A percentile compares a stretch with the other conserved stretches of the same genome.
phyloP scores from a whole-genome alignment of 495 filamentous ascomycete genomes.

The Entonaema liquescens region DNA sequence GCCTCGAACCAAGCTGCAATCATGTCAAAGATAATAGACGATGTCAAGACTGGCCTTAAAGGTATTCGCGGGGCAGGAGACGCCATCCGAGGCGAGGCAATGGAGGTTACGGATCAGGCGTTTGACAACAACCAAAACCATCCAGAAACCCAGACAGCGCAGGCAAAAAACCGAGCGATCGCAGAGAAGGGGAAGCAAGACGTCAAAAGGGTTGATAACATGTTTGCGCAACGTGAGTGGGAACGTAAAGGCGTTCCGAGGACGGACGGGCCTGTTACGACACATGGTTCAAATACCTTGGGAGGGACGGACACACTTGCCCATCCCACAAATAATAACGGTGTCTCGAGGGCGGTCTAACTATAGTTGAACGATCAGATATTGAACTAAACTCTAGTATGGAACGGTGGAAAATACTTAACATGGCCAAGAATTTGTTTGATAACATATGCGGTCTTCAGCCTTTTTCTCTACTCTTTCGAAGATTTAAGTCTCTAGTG shows the following conservation, averaged over 20 bases:
- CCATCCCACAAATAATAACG: background rate
- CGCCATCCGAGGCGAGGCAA: slow-evolving; percentile 30
- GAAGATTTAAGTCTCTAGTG: background rate
- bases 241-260: slow-evolving; percentile 21
- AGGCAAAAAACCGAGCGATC: slow-evolving; percentile 36
- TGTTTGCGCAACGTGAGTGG: slow-evolving; percentile 29
- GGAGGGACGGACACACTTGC: background rate
- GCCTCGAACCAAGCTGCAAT: background rate
- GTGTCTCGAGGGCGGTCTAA: background rate
- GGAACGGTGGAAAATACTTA: background rate
- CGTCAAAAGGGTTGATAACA: slow-evolving; percentile 30
- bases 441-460: background rate
- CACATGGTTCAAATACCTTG: slow-evolving; percentile 9
- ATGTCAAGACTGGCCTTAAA: slow-evolving; percentile 42
- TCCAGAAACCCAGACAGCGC: slow-evolving; percentile 27
- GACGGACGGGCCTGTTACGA: background rate
- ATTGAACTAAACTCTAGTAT: background rate
- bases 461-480: too few species aligned
- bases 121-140: slow-evolving; percentile 38
- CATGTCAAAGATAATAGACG: slow-evolving; percentile 42
- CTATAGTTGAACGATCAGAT: background rate
- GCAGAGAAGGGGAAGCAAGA: slow-evolving; percentile 36
- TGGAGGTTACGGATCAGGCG: slow-evolving; percentile 35
- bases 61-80: slow-evolving; percentile 44
- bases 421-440: background rate